phyloP scores from a whole-genome alignment of 352 stramenopile genomes.

The Hyaloperonospora brassicae region DNA sequence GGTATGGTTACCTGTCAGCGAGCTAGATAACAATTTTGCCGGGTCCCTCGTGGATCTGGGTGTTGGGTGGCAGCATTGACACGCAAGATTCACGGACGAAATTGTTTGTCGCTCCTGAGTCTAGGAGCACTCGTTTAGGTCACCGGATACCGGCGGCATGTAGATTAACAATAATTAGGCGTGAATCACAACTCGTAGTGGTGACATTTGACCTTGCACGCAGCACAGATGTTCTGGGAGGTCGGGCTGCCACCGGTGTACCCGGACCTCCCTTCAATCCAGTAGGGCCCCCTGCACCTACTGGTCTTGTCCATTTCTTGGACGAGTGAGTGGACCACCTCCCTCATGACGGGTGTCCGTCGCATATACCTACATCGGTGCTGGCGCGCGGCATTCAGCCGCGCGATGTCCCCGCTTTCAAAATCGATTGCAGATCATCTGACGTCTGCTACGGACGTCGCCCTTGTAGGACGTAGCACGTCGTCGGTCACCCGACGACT shows the following conservation, averaged over 20 bases:
- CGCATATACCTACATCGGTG: too few species aligned
- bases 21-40: slow-evolving; percentile 11
- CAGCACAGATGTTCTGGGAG: slow-evolving; percentile 7
- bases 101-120: slow-evolving; percentile 19
- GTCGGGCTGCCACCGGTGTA: not conserved
- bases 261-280: not conserved
- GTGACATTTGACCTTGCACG: slow-evolving; percentile 11
- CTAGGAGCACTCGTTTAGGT: slow-evolving; percentile 13
- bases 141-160: slow-evolving; percentile 2
- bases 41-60: not conserved
- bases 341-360: too few species aligned
- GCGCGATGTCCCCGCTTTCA: too few species aligned
- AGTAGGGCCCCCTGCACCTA: too few species aligned
- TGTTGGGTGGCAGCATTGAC: not conserved
- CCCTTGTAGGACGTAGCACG: too few species aligned
- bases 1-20: slow-evolving; percentile 7
- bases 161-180: slow-evolving; percentile 8
- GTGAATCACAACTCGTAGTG: slow-evolving; percentile 2
- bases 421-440: too few species aligned
- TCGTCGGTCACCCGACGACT: too few species aligned
- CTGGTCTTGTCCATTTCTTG: too few species aligned
- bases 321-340: too few species aligned
- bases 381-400: too few species aligned
- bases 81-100: slow-evolving; percentile 10
- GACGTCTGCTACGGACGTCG: too few species aligned